Base-by-base conservation (phyloP, 1,139 yeast species). In the Pichia sp. region DNA sequence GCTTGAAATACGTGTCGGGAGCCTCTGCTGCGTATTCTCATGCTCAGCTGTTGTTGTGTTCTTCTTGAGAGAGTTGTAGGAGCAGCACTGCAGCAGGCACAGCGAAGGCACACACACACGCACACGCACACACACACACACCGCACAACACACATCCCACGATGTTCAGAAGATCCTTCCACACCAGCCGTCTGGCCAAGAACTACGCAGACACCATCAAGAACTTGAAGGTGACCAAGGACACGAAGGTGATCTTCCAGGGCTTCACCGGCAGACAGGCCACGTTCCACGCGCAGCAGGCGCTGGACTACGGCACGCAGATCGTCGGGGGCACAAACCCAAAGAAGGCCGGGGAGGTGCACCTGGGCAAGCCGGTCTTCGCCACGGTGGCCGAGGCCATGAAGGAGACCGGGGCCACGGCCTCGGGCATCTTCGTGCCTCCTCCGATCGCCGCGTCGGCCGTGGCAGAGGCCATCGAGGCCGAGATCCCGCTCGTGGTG, bases 251-350 rank as follows among this genome's bases (percentile, higher is more conserved):
- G 58, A 87, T 95, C 69, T 92, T 81, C 80, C 99, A 95, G 75
- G 99, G 98, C 63, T 92, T 92, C 81, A 93, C 97, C 56, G 98
- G 98, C 72, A 89, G 81, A 72, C 98, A 92, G 76, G 99, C 93
- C 57, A 90, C 98, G 50, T 93, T 93, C 88, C 99, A 93, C 72
- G 98, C 99, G 56, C 84, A 89, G 73, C 96, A 92, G 74, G 97
- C 98, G 56, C 80, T 86, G 67, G 93, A 82, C 50, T 71, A 71
- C 51, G 97, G 97, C 63, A 92, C 98, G 57, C 80, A 92, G 72
- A 89, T 93, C 60, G 97, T 93, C 47, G 99, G 99, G 64, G 99
- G 99, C 73, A 93, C 97, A 69, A 93, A 93, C 79, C 99, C 99
- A 61, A 92, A 86, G 79, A 95, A 93, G 76, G 99, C 99, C 40